Evolutionary conservation across 768 basidiomycete genomes (phyloP).

Genomic region (Trametes villosa): DNA sequence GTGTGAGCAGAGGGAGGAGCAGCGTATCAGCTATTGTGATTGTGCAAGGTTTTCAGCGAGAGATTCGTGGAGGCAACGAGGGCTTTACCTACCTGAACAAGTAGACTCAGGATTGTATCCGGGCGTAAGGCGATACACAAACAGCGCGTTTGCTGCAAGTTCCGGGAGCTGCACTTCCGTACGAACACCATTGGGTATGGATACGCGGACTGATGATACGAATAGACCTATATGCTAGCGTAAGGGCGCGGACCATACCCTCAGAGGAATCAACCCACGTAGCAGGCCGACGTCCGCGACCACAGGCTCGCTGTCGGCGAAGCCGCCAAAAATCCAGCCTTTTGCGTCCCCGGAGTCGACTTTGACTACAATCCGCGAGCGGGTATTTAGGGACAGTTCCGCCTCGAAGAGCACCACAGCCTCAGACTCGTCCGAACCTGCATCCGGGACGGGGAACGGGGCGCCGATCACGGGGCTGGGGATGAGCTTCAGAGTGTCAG

Average conservation of each 20-base stretch:
- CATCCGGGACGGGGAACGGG: constrained; percentile 66
- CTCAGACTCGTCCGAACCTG: constrained; percentile 77
- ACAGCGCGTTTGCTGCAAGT: constrained; percentile 60
- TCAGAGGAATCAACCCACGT: constrained; percentile 44
- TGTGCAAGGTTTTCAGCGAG: background rate
- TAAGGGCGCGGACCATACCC: background rate
- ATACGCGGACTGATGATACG: constrained; percentile 13
- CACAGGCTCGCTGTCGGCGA: constrained; percentile 42
- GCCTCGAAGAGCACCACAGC: constrained; percentile 70
- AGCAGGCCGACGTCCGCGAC: constrained; percentile 40
- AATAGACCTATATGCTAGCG: background rate
- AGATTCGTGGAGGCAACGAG: background rate
- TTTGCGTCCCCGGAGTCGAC: constrained; percentile 53
- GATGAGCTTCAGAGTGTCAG: constrained; percentile 59
- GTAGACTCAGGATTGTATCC: constrained; percentile 22
- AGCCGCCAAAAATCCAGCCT: constrained; percentile 67
- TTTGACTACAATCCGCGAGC: constrained; percentile 56
- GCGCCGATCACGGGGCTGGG: constrained; percentile 59
- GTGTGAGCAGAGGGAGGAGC: constrained; percentile 68
- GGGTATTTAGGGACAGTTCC: constrained; percentile 36
- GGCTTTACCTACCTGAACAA: constrained; percentile 37
- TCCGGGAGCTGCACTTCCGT: constrained; percentile 56
- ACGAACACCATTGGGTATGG: constrained; percentile 37
- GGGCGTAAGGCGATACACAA: constrained; percentile 64
- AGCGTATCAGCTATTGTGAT: constrained; percentile 50